These are phyloP conservation scores for Cryptosporidium ubiquitum DNA, from an alignment of 169 alveolate species.

Conservation along the genomic window DNA sequence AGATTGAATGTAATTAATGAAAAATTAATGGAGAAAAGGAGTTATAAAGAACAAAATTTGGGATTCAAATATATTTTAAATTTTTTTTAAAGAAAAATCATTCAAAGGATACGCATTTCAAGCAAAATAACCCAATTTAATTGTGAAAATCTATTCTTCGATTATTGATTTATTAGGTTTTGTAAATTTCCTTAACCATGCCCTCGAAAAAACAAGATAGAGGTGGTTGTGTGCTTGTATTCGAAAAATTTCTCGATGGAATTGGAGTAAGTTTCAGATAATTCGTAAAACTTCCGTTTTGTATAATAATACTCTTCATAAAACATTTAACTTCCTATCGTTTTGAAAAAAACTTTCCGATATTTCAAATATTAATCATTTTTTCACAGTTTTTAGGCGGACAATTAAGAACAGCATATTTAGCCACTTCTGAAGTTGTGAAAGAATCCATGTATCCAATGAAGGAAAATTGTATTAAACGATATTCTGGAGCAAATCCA, in stretches of 20 bases:
- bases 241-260: constrained; percentile 44
- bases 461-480: constrained; percentile 64
- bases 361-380: not conserved
- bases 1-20: not conserved
- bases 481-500: constrained; percentile 66
- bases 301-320: not conserved
- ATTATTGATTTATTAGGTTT: not conserved
- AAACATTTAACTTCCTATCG: not conserved
- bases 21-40: not conserved
- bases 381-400: constrained; percentile 33
- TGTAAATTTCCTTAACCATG: not conserved
- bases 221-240: constrained; percentile 67
- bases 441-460: constrained; percentile 62
- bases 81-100: not conserved
- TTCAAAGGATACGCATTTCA: not conserved
- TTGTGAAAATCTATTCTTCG: not conserved
- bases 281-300: not conserved
- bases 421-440: constrained; percentile 59
- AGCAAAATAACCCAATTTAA: not conserved
- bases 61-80: not conserved
- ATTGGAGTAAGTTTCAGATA: constrained; percentile 50
- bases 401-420: constrained; percentile 50
- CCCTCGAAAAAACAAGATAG: constrained; percentile 41
- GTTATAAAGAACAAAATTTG: not conserved
- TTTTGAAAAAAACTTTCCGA: not conserved